Conservation (phyloP, 2,329 filamentous ascomycete genomes). For the Alternaria sp. region DNA sequence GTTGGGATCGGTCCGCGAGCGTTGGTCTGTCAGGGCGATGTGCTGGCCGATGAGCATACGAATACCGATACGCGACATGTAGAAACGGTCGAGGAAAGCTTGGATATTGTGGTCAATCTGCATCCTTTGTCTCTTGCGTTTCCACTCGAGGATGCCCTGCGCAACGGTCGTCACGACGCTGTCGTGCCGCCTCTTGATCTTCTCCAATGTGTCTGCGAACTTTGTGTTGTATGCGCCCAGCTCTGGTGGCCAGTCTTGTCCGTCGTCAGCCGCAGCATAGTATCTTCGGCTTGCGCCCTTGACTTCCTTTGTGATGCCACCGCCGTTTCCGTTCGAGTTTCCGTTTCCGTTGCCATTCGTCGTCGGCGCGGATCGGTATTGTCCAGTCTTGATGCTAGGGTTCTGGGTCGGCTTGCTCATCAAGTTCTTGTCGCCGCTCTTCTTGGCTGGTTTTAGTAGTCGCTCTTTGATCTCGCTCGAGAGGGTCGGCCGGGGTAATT, state of each 20-base stretch:
- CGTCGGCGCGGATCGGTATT: slow-evolving; percentile 71
- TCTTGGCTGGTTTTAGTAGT: slow-evolving; percentile 73
- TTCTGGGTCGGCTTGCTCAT: slow-evolving; percentile 87
- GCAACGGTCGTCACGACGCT: slow-evolving; percentile 97
- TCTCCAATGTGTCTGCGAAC: slow-evolving; percentile 87
- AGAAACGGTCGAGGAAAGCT: slow-evolving; percentile 96
- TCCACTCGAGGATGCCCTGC: slow-evolving; percentile 97
- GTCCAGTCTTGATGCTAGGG: slow-evolving; percentile 84
- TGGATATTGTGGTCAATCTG: slow-evolving; percentile 98
- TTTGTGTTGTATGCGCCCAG: slow-evolving; percentile 91
- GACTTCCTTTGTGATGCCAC: slow-evolving; percentile 58
- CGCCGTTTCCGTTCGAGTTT: slow-evolving; percentile 55
- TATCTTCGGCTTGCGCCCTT: slow-evolving; percentile 71
- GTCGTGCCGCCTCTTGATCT: slow-evolving; percentile 95
- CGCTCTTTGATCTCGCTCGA: slow-evolving; percentile 78
- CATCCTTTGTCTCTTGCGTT: slow-evolving; percentile 93
- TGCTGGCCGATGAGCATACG: slow-evolving; percentile 99
- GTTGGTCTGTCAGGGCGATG: slow-evolving; percentile 94
- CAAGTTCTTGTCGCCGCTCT: slow-evolving; percentile 69
- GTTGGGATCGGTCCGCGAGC: slow-evolving; percentile 84
- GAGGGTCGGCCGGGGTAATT: slow-evolving; percentile 78
- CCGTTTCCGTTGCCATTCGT: slow-evolving; percentile 50
- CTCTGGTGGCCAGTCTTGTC: slow-evolving; percentile 89
- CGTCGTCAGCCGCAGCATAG: slow-evolving; percentile 90
- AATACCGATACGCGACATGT: slow-evolving; percentile 99